Base-by-base conservation (phyloP, 352 stramenopile species). In the Phytophthora rubi region DNA sequence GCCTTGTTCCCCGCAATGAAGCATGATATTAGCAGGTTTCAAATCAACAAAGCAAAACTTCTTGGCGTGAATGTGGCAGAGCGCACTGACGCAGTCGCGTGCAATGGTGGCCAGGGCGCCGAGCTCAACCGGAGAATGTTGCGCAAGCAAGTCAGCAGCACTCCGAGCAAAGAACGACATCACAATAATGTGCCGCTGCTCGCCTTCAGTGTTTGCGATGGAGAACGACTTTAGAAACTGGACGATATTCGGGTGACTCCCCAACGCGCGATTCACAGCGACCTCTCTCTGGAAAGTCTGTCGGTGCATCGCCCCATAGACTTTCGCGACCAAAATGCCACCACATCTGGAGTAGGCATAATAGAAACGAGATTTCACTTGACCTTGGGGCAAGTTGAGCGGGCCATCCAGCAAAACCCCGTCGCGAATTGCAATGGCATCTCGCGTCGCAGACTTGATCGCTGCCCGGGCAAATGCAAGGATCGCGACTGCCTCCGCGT, bases 91-190 rank as follows among this genome's bases (percentile, higher is more conserved):
- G 35, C 53, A 51, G 35, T 59, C 53, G 32, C 33, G 53, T 9
- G 53, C 53, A 59, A 59, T 60, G 53, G 35, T 37, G 21, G 21
- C 21, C 53, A 60, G 37, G 12, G 35, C 21, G 13, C 53, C 9
- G 23, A 49, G 35, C 12, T 60, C 35, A 37, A 60, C 35, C 53
- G 53, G 53, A 8, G 53, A 60, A 23, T 35, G n/a, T 37, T 26
- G 23, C 23, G 1, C n/a, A 9, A 51, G 35, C 35, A 51, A 35
- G 35, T 60, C 53, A 30, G 53, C 53, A 59, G 33, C 53, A 59
- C 33, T 33, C n/a, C 53, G 33, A 60, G 53, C 53, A 60, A 60
- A 60, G 35, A 60, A 60, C 53, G 53, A 35, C 53, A 60, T 60
- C 33, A 60, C 53, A 15, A 60, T 51, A 60, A 60, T 35, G 13